phyloP scores from a whole-genome alignment of 2,329 filamentous ascomycete genomes.

The Talaromyces islandicus region DNA sequence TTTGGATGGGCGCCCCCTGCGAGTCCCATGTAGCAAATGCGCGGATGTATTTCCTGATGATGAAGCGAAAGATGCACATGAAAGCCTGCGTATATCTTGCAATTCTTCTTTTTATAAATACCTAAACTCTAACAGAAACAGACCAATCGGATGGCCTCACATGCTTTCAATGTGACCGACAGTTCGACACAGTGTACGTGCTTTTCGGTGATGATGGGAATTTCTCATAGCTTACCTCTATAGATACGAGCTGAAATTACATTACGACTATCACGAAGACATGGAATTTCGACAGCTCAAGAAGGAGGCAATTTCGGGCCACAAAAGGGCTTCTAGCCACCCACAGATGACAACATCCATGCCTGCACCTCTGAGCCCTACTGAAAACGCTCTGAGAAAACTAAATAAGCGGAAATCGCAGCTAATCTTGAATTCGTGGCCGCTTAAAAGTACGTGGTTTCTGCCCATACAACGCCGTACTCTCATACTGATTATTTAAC shows the following conservation, averaged over 20 bases:
- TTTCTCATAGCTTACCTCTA: not conserved
- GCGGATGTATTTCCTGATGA: slow-evolving; percentile 19
- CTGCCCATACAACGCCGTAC: not conserved
- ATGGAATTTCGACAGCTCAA: slow-evolving; percentile 13
- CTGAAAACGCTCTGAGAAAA: slow-evolving; percentile 17
- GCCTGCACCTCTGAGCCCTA: slow-evolving; percentile 8
- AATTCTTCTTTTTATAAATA: not conserved
- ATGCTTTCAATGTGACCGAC: slow-evolving; percentile 11
- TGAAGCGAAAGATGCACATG: slow-evolving; percentile 15
- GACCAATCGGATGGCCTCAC: slow-evolving; percentile 8
- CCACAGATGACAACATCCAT: slow-evolving; percentile 11
- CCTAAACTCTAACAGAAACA: slow-evolving; percentile 5
- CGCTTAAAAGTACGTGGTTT: slow-evolving; percentile 17
- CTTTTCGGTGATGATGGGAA: not conserved
- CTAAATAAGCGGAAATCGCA: slow-evolving; percentile 14
- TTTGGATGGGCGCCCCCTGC: slow-evolving; percentile 20
- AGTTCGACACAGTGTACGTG: slow-evolving; percentile 11
- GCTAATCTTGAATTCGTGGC: slow-evolving; percentile 23
- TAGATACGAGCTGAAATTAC: slow-evolving; percentile 12
- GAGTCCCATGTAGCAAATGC: slow-evolving; percentile 22
- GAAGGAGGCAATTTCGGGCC: slow-evolving; percentile 1
- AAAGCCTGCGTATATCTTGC: not conserved
- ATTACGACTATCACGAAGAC: slow-evolving; percentile 13
- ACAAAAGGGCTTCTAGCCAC: slow-evolving; percentile 10
- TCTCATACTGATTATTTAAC: not conserved